phyloP scores from a whole-genome alignment of 2,329 filamentous ascomycete species.

The Corniculantispora saksenae region DNA sequence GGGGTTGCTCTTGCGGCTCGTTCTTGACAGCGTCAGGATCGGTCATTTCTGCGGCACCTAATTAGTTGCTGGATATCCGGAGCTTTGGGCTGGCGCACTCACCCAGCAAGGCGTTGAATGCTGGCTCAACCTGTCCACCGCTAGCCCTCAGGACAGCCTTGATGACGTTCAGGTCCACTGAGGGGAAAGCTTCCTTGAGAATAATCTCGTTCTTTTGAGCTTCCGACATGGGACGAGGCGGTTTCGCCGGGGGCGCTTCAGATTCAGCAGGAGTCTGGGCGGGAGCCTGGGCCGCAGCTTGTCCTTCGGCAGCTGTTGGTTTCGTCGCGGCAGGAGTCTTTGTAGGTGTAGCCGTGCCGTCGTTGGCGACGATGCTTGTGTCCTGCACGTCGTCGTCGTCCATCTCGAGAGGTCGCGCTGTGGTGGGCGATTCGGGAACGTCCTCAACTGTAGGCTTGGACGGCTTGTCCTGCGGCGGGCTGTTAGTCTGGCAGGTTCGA shows the following conservation, averaged over 20 bases:
- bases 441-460: conserved; percentile 30
- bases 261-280: conserved; percentile 33
- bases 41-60: conserved; percentile 65
- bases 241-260: conserved; percentile 69
- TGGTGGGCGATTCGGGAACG: conserved; percentile 65
- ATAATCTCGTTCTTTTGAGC: conserved; percentile 84
- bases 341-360: conserved; percentile 31
- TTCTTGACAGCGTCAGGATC: conserved; percentile 68
- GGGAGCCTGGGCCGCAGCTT: conserved; percentile 27
- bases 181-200: conserved; percentile 90
- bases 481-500: conserved; percentile 9
- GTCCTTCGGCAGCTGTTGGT: conserved; percentile 25
- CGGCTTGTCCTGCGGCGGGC: conserved; percentile 42
- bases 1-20: conserved; percentile 57
- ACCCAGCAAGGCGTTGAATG: conserved; percentile 93
- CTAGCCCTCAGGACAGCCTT: conserved; percentile 88
- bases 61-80: not conserved
- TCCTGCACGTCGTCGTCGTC: conserved; percentile 72
- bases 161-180: conserved; percentile 76
- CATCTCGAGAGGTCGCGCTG: conserved; percentile 64
- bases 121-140: conserved; percentile 82
- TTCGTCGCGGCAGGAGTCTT: conserved; percentile 24
- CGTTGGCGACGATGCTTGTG: conserved; percentile 50
- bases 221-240: conserved; percentile 78
- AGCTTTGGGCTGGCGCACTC: conserved; percentile 29